Evolutionary conservation across 1,139 yeast species (phyloP), one percentile per base, ranked within the genome.

Genomic region (Debaryomyces singareniensis): DNA sequence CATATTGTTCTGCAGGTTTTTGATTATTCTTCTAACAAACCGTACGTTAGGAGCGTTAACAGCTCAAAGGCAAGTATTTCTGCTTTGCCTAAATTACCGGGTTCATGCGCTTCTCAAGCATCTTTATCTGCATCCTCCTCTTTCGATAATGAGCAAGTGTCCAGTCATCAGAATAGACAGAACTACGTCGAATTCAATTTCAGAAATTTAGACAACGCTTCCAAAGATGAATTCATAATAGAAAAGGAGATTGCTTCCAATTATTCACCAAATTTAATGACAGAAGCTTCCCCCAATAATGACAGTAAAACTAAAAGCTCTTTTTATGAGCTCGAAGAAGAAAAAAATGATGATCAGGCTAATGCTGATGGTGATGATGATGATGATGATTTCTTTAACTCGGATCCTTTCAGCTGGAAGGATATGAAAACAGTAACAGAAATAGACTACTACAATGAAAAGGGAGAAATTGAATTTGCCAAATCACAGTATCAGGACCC

Each of bases 351-450:
- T n/a, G n/a, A n/a, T n/a, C n/a, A n/a, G n/a, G n/a, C n/a, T n/a
- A n/a, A n/a, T n/a, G n/a, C n/a, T n/a, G n/a, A n/a, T n/a, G n/a
- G n/a, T n/a, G n/a, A n/a, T 5, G 33, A 30, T 22, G 38, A 33
- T 3, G 64, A 53, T 3, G 64, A 62, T 26, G 69, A 62, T 35
- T 65, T 64, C 39, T 64, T 64, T 39, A 44, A 46, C 33, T 44
- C 49, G 13, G 46, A 51, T 13, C 35, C 45, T 5, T 35, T 59
- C 9, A 67, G 64, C 20, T 74, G 80, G 80, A 71, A 71, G 38
- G 58, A 69, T 15, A 72, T 73, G 70, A 67, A 67, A 36, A 68
- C 73, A 3, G 62, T 71, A 25, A 51, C 76, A 0, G 69, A 69
- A 37, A 47, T 60, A 32, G 75, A 72, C 39, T 68, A 68, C 38